Evolutionary conservation across 2,329 filamentous ascomycete species (phyloP).

Genomic region (Trichoderma gracile): DNA sequence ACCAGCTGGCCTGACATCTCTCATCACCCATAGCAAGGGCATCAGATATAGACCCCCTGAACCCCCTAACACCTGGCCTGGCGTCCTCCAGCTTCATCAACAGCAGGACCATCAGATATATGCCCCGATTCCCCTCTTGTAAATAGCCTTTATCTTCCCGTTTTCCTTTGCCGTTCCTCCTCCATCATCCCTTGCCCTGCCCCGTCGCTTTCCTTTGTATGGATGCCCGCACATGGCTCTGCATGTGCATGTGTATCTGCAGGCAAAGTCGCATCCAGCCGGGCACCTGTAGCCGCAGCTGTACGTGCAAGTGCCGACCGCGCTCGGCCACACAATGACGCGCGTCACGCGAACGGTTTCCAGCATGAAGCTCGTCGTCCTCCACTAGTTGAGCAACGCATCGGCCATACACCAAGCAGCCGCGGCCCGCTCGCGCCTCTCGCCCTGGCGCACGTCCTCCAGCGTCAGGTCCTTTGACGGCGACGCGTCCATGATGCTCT

Average conservation of each 20-base stretch:
- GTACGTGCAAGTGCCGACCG: neutral
- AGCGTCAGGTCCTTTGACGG: neutral
- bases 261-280: too few relatives aligned
- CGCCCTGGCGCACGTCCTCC: conserved; percentile 27
- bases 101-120: neutral
- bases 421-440: conserved; percentile 33
- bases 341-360: neutral
- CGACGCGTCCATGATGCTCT: neutral
- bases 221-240: neutral
- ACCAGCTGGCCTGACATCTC: neutral
- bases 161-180: too few relatives aligned
- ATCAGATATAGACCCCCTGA: too few relatives aligned
- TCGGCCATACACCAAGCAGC: conserved; percentile 49
- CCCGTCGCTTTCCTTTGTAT: neutral
- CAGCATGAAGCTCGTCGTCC: neutral
- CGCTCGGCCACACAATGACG: neutral
- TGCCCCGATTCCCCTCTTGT: too few relatives aligned
- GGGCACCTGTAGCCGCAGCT: neutral
- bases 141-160: too few relatives aligned
- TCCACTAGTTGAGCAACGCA: conserved; percentile 41
- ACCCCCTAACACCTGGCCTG: neutral
- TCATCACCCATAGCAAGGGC: too few relatives aligned
- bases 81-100: neutral
- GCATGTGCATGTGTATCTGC: neutral
- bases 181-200: neutral